Percentiles rank a stretch among this genome's conserved stretches.
Conservation (phyloP, 345 rosid genomes). For the Eutrema heterophyllum region DNA sequence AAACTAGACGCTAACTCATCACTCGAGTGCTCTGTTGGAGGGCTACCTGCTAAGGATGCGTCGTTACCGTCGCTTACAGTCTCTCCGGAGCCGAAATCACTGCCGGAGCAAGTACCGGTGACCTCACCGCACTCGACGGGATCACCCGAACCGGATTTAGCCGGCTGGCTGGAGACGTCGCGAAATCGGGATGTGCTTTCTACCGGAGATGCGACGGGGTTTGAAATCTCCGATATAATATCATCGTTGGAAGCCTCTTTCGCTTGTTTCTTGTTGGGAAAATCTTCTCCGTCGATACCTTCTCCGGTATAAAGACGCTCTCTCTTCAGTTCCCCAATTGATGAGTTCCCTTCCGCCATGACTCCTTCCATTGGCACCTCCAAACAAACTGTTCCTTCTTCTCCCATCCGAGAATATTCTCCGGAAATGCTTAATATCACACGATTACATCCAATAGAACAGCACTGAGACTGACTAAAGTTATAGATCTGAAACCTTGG, state of each 20-base stretch:
- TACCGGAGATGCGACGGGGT: slow-evolving; percentile 59
- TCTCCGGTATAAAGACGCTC: slow-evolving; percentile 35
- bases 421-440: background rate
- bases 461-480: background rate
- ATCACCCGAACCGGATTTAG: slow-evolving; percentile 20
- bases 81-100: slow-evolving; percentile 41
- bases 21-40: slow-evolving; percentile 25
- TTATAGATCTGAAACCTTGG: slow-evolving; percentile 19
- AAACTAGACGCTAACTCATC: slow-evolving; percentile 48
- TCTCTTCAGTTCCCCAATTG: slow-evolving; percentile 41
- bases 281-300: slow-evolving; percentile 24
- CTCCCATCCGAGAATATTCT: slow-evolving; percentile 41
- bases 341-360: slow-evolving; percentile 24
- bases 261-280: slow-evolving; percentile 51
- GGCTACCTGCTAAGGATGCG: slow-evolving; percentile 8
- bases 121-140: slow-evolving; percentile 26
- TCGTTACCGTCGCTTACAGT: slow-evolving; percentile 50
- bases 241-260: slow-evolving; percentile 77
- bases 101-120: slow-evolving; percentile 19
- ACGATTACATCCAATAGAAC: slow-evolving; percentile 28
- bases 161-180: slow-evolving; percentile 49
- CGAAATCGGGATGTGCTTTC: slow-evolving; percentile 45
- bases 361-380: slow-evolving; percentile 32
- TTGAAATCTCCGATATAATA: slow-evolving; percentile 71
- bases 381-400: slow-evolving; percentile 45